Base-by-base conservation (phyloP, 2,329 filamentous ascomycete species). In the Paramyrothecium roridum region DNA sequence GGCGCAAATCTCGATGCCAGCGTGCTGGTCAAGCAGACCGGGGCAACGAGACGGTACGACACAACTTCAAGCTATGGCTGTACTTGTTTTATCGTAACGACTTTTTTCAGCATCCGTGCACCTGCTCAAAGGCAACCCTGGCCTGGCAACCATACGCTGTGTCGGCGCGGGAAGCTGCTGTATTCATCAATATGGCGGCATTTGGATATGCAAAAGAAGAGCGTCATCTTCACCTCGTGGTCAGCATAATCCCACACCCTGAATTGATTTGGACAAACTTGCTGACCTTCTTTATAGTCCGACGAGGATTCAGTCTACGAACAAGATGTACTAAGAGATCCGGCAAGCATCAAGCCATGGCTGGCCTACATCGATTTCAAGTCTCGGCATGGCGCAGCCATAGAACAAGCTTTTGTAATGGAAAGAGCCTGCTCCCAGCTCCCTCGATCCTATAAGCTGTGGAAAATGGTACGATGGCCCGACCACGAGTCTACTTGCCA, bases 291-390 rank as follows among this genome's bases (percentile, higher is more conserved):
- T 65, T 62, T 64, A 2, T 61, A 93, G 85, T 82, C 86, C 65
- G 90, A 92, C 69, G 91, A 96, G 76, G 95, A 99, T 76, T 88
- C 90, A 54, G 84, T 96, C 58, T 99, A 98, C 80, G 96, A 99
- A 76, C 93, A 97, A 75, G 95, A 99, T 72, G 86, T 98, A 58
- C 79, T 95, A 61, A 90, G 93, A 64, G 91, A 96, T 67, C 85
- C 87, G 10, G 89, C 88, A 66, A 95, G 87, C 71, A 86, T 93
- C 63, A 96, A 93, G 74, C 93, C 95, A 67, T 99, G 95, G 95
- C 83, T 99, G 56, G 87, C 91, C 63, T 99, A 98, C 73, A 90
- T 93, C 70, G 87, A 91, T 62, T 93, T 90, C 81, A 99, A 99
- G 76, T 77, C 86, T 63, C 89, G 91, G 64, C 89, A 96, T 81